These are phyloP conservation scores for Aureobasidium sp. DNA, from an alignment of 2,329 filamentous ascomycete species.

Conservation along the genomic window DNA sequence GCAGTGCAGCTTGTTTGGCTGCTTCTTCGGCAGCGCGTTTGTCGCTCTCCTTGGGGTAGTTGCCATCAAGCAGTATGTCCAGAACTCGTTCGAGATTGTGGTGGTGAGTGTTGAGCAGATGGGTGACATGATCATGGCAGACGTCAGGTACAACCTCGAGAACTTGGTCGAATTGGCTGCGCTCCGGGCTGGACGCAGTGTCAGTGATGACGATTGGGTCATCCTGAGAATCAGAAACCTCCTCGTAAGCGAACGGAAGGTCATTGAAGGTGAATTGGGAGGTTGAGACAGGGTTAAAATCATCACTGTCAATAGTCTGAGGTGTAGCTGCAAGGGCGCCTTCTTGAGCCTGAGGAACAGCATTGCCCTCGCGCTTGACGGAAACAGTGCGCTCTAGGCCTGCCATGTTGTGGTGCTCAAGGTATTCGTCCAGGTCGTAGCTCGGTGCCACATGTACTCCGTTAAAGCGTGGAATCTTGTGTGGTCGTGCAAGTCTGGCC, in stretches of 20 bases:
- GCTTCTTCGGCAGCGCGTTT: conserved; percentile 23
- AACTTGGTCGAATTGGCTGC: not conserved
- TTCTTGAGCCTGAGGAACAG: not conserved
- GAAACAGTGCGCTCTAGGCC: not conserved
- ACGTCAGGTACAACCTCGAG: conserved; percentile 31
- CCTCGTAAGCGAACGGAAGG: not conserved
- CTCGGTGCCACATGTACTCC: not conserved
- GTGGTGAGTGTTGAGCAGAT: conserved; percentile 22
- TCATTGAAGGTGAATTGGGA: not conserved
- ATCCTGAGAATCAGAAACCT: not conserved
- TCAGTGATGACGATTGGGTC: not conserved
- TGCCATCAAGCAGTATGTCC: conserved; percentile 23
- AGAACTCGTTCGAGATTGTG: conserved; percentile 20
- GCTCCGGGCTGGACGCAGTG: not conserved
- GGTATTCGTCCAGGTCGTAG: not conserved
- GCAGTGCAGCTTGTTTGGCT: conserved; percentile 23
- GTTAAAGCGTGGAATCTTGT: not conserved
- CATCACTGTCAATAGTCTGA: not conserved
- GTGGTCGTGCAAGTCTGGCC: not conserved
- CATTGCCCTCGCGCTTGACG: not conserved
- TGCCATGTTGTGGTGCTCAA: not conserved
- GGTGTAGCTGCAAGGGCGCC: not conserved
- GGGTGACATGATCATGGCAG: conserved; percentile 25
- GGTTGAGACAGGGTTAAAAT: not conserved
- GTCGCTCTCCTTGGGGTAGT: conserved; percentile 19